Evolutionary conservation across 495 filamentous ascomycete genomes (phyloP), one percentile per base, ranked within the genome.

Genomic region (Xylaria acuta): DNA sequence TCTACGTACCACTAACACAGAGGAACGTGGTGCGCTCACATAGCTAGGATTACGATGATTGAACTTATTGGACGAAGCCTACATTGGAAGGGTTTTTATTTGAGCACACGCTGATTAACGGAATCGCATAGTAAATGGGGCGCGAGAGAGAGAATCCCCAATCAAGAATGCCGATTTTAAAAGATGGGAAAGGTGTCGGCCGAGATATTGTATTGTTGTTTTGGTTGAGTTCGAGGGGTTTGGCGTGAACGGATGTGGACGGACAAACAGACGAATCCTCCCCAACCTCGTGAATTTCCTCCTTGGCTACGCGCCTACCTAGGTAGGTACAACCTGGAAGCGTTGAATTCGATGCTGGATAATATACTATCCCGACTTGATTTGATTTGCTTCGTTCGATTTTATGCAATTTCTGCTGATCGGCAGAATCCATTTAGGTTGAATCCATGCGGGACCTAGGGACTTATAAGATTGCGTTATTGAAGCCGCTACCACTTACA

Each of bases 11-110:
- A 69, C 54, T 53, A 51, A 54, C 25, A 70, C 20, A 40, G 45
- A 70, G 27, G 32, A 64, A 70, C 68, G 58, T 70, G 68, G 68
- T 70, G 45, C 68, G 40, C 68, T 43, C 40, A 62, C 40, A 62
- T 62, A 27, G 67, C n/a, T 34, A 9, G 41, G 67, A 69, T 62
- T 59, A 25, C 30, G 22, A 6, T 12, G 41, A 14, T 32, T n/a
- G 41, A 36, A 69, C 36, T 36, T 12, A 62, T 60, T 69, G 38
- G 54, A n/a, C 67, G 36, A 49, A 27, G 25, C 1, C 53, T 41
- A 18, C 18, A 18, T 40, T 27, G n/a, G 40, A 51, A 22, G 18
- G 43, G 9, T 27, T 30, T 36, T 22, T 8, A 30, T 43, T 56
- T n/a, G 63, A 47, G 9, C 5, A 47, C 27, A n/a, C 1, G 6